Evolutionary conservation across 768 basidiomycete species (phyloP), one percentile per base, ranked within the genome.

Genomic region (Strobilomyces dryophilus): DNA sequence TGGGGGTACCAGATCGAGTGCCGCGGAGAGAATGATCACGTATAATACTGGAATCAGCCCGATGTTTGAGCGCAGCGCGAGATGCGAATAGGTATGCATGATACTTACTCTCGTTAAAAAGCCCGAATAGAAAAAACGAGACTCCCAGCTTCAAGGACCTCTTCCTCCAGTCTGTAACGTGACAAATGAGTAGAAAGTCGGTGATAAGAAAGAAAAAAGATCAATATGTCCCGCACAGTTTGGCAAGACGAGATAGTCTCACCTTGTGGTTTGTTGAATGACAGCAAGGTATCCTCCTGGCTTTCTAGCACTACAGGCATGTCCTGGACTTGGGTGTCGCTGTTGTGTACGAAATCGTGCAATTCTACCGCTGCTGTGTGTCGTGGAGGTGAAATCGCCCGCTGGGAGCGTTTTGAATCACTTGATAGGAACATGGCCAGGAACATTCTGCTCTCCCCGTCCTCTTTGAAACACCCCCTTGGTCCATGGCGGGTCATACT

Each of bases 11-110:
- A 99, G 80, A 64, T 99, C 97, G 4, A 98, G 76, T 1, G 97
- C 97, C 7, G 95, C 95, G 1, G 92, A 95, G 20, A 99, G 81
- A 56, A 98, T 97, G 54, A 98, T 89, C 35, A 99, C 95, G 71
- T 98, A 97, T 52, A 95, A 77, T 5, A 97, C 93, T 93, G 57
- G 0, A 53, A 21, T 6, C 41, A 10, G 27, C 24, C 8, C 7
- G 9, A 9, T 35, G 31, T 10, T 34, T 18, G 7, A 45, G 29
- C 29, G 21, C 17, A 26, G 35, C 7, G 10, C 12, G 15, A 11
- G 21, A 21, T 20, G 17, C 20, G 10, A 26, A 41, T 50, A 66
- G 86, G 8, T 37, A 17, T 18, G 36, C n/a, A 37, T 17, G 52
- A 26, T 10, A 36, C 53, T 53, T 66, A 89, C 92, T 92, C 63